Evolutionary conservation across 1,139 yeast genomes (phyloP), one percentile per base, ranked within the genome.

Genomic region (Suhomyces choctaworum): DNA sequence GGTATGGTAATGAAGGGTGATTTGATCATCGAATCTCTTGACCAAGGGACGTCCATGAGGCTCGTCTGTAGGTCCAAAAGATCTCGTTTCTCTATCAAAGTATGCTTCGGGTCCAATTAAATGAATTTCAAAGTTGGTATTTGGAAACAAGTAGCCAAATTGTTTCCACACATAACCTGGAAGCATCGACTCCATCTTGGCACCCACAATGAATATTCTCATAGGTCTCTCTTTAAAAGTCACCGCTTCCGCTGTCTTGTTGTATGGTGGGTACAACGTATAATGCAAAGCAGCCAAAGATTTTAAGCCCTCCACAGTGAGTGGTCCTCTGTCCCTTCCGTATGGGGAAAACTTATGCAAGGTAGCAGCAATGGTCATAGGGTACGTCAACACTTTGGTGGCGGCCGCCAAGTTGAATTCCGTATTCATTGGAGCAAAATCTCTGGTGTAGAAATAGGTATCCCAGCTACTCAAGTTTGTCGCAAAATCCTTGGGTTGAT

Each of bases 81-180:
- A 50, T 43, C 62, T 62, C 10, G 67, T 54, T 31, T 62, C 64
- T 42, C 74, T 75, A 60, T 90, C 95, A 54, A 76, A 87, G 55
- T 80, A 77, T 29, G 88, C 78, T 65, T 92, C 97, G 8, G 98
- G 97, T 0, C 98, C 98, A 47, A 92, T 79, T 60, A 92, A 87
- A 56, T 89, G 95, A 34, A 92, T 66, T 60, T 92, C 96, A 54
- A 92, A 81, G 44, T 78, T 76, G 39, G 82, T 78, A 36, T 81
- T 79, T 9, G 97, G 97, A 64, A 90, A 85, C 44, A 92, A 66
- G 56, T 80, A 88, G 22, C 90, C 83, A 48, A 92, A 68, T 64
- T 92, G 98, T 62, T 87, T 86, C 98, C 98, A 92, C 28, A 90
- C 92, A 56, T 86, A 95, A 11, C 89, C 88, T 4, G 98, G 98